Base-by-base conservation (phyloP, 1,284 basidiomycete genomes). In the Leccinum pachyderme region DNA sequence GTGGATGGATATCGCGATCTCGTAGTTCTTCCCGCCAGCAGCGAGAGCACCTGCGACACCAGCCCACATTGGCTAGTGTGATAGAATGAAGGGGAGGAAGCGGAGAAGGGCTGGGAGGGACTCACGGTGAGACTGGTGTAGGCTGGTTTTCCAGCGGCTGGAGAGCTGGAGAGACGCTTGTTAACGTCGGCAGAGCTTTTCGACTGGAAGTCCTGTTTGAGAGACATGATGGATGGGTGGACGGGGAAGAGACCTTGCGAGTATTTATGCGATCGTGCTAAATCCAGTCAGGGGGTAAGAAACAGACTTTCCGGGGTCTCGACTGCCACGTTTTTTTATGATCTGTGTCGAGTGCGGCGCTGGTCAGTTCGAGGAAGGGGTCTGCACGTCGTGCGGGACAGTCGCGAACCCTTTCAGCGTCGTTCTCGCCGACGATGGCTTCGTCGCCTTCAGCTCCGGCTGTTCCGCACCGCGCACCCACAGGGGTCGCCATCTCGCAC, bases 41-140 rank as follows among this genome's bases (percentile, higher is more conserved):
- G 83, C 69, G 45, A 81, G 63, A 31, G 73, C 74, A 46, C 86
- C 86, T 7, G 87, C 84, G 52, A 90, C 78, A 68, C 87, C 89
- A 56, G 84, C 87, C 87, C 89, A 91, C 89, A 91, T 90, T 22
- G 89, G 86, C 88, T 90, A 67, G 18, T 18, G 18, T 51, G 64
- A 46, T 58, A 60, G 51, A 35, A 54, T 27, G 59, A 22, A 45
- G 4, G 29, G 18, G 54, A 49, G 51, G 51, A 64, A 56, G 59
- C 57, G 24, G 35, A 52, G 46, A 62, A 63, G 57, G 52, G 61
- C 61, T 39, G 45, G 61, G 46, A 47, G 49, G 33, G 37, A 75
- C 81, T 71, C 65, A 89, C 87, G 54, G 82, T 86, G 62, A 89
- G 77, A 62, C 81, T 84, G 54, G 84, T 75, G 69, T 79, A 86